Base-by-base conservation (phyloP, 257 asterid species). In the Linaria vulgaris region DNA sequence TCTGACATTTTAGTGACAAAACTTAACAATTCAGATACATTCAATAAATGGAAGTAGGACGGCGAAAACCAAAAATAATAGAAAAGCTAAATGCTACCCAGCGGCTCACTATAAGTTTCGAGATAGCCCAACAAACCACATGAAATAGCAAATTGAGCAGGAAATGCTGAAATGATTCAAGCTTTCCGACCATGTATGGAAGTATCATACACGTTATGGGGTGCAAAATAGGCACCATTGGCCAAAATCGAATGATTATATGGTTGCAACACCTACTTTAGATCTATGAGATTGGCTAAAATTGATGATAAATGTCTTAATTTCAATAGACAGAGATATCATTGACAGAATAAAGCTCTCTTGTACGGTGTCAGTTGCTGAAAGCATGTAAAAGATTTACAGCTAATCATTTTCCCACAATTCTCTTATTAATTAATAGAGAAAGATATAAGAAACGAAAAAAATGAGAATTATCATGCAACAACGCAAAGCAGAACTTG, bases 1-100 rank as follows among this genome's bases (percentile, higher is more conserved):
- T n/a, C n/a, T n/a, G n/a, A n/a, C n/a, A n/a, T n/a, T n/a, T n/a
- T n/a, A n/a, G n/a, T n/a, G n/a, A n/a, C n/a, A n/a, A n/a, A n/a
- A n/a, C n/a, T n/a, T n/a, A n/a, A n/a, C 7, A 17, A 54, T 27
- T 15, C 23, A 16, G 19, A 3, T 2, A 37, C 11, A 30, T 31
- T 30, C 43, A 56, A 56, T 31, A 56, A 31, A 41, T 41, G 15
- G 15, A 41, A 41, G 15, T 41, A 52, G 20, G 12, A 52, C 27
- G 10, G 19, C 5, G 27, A 22, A 12, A 52, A 4, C 12, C 24
- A 2, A 30, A 52, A 46, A 30, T 17, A 9, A 27, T 34, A 21
- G 61, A 17, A 39, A 53, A 24, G 10, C 47, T 56, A 43, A 21
- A 59, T 46, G 66, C 8, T 53, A 67, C n/a, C 69, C 44, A 62